Conservation (phyloP, 2,329 filamentous ascomycete species). For the Exophiala viscosa region DNA sequence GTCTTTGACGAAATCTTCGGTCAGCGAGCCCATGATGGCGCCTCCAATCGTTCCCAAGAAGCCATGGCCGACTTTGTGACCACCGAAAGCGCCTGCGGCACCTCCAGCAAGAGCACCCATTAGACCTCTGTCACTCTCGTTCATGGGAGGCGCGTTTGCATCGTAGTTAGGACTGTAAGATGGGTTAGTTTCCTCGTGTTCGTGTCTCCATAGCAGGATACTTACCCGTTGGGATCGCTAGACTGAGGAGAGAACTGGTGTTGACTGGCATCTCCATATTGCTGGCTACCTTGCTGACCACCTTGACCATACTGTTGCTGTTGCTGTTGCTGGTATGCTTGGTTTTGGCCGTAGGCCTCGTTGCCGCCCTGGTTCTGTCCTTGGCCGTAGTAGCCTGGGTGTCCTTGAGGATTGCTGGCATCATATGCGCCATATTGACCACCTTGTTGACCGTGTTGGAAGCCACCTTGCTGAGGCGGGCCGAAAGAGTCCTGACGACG, state of each 20-base stretch:
- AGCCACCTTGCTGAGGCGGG: slow-evolving; percentile 43
- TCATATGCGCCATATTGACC: slow-evolving; percentile 34
- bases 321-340: slow-evolving; percentile 25
- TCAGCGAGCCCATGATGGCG: slow-evolving; percentile 13
- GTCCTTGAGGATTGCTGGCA: slow-evolving; percentile 34
- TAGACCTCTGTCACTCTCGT: slow-evolving; percentile 55
- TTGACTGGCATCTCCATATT: slow-evolving; percentile 20
- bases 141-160: slow-evolving; percentile 39
- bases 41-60: slow-evolving; percentile 51
- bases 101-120: slow-evolving; percentile 56
- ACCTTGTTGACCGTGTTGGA: slow-evolving; percentile 44
- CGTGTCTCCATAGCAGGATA: background rate
- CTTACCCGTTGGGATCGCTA: slow-evolving; percentile 41
- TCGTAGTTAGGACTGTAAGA: slow-evolving; percentile 34
- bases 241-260: slow-evolving; percentile 27
- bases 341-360: slow-evolving; percentile 22
- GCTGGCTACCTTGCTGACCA: slow-evolving; percentile 11
- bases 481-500: slow-evolving; percentile 35
- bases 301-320: slow-evolving; percentile 7
- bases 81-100: slow-evolving; percentile 54
- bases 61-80: slow-evolving; percentile 55
- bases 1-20: slow-evolving; percentile 52
- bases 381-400: slow-evolving; percentile 36
- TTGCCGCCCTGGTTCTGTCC: slow-evolving; percentile 14
- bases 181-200: background rate